phyloP scores from a whole-genome alignment of 164 flowering plant genomes.

The Nymphaea colorata region DNA sequence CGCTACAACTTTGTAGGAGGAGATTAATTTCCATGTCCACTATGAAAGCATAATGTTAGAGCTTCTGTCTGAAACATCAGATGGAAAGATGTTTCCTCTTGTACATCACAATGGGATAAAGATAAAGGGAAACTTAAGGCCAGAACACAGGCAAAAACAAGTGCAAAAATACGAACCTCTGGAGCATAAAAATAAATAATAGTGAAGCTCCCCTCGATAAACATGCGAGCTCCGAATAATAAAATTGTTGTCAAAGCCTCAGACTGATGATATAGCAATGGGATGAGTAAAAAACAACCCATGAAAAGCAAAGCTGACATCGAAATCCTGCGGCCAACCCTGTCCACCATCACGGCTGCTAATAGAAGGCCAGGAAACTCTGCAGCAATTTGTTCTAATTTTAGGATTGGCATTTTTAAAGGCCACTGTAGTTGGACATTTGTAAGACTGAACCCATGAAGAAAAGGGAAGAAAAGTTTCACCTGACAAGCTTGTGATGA shows the following conservation, averaged over 20 bases:
- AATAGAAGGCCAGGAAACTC: constrained; percentile 84
- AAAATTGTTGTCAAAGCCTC: constrained; percentile 44
- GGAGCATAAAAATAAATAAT: constrained; percentile 66
- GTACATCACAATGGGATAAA: too few relatives aligned
- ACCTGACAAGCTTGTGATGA: constrained; percentile 92
- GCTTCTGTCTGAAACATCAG: too few relatives aligned
- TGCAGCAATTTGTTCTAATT: constrained; percentile 11
- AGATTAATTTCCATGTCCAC: too few relatives aligned
- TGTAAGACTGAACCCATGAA: background rate
- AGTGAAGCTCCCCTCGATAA: constrained; percentile 55
- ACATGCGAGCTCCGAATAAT: constrained; percentile 75
- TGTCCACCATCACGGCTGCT: constrained; percentile 58
- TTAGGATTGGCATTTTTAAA: background rate
- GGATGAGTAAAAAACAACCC: constrained; percentile 51
- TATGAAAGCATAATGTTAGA: too few relatives aligned
- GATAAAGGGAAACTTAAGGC: too few relatives aligned
- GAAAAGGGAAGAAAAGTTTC: background rate
- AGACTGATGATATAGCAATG: constrained; percentile 42
- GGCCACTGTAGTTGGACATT: background rate
- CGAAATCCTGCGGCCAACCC: constrained; percentile 67
- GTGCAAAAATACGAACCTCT: constrained; percentile 38
- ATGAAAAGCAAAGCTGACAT: constrained; percentile 55
- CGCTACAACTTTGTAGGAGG: too few relatives aligned
- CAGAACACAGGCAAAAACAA: too few relatives aligned
- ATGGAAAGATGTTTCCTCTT: too few relatives aligned